phyloP scores from a whole-genome alignment of 208 protist genomes.

The Endotrypanum monterogeii region DNA sequence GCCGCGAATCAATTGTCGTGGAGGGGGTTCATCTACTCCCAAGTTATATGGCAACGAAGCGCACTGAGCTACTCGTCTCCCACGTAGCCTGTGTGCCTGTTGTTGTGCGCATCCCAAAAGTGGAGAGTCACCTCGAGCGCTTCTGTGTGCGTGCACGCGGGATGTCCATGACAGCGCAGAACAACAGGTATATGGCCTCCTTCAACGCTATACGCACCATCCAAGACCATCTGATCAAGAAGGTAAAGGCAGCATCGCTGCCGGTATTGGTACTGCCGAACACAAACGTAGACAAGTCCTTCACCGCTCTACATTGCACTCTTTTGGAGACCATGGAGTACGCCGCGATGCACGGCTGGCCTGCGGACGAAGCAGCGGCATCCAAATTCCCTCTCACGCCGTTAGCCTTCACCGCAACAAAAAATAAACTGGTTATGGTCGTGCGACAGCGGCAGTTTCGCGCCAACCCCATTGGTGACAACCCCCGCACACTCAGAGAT shows the following conservation, averaged over 20 bases:
- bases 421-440: conserved; percentile 16
- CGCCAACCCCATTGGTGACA: not conserved
- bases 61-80: conserved; percentile 32
- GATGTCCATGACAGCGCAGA: conserved; percentile 82
- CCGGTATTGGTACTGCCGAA: conserved; percentile 83
- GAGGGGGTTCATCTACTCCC: conserved; percentile 69
- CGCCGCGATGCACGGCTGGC: conserved; percentile 33
- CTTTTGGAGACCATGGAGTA: conserved; percentile 70
- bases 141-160: conserved; percentile 90
- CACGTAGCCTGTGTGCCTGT: conserved; percentile 44
- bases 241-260: conserved; percentile 27
- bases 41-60: conserved; percentile 39
- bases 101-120: conserved; percentile 86
- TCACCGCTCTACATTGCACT: conserved; percentile 67
- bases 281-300: conserved; percentile 89
- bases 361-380: conserved; percentile 7
- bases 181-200: conserved; percentile 90
- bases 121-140: conserved; percentile 81
- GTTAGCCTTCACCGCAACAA: conserved; percentile 15
- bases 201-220: conserved; percentile 90
- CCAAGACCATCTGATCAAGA: conserved; percentile 61
- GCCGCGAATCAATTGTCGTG: conserved; percentile 49
- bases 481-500: not conserved
- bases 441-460: conserved; percentile 25
- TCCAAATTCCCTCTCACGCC: conserved; percentile 21